Evolutionary conservation across 257 asterid genomes (phyloP), one percentile per base, ranked within the genome.

Genomic region (Ehretia macrophylla): DNA sequence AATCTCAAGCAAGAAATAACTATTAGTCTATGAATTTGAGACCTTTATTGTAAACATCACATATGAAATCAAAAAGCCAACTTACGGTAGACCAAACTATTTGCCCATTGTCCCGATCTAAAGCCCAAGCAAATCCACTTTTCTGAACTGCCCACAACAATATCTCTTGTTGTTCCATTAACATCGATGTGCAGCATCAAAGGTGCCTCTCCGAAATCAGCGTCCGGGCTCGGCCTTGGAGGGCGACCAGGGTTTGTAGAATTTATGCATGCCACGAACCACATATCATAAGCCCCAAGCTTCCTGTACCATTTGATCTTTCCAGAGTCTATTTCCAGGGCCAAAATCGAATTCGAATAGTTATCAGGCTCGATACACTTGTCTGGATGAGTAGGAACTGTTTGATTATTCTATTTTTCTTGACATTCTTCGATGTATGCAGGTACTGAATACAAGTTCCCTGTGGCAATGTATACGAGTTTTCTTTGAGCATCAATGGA

Each of bases 271-370:
- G 71, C 75, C 0, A 47, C 0, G 38, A 68, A 58, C 72, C 64
- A 76, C 38, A 79, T 72, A 46, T 79, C 82, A 38, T 73, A 79
- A 4, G 82, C 85, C 35, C 82, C 82, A 8, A 76, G 80, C 63
- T 70, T 78, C 46, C 47, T 64, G 22, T 1, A 66, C 85, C 85
- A 76, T 45, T 38, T 64, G 68, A 79, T 76, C 52, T 49, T 14
- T 0, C 80, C 80, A 0, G 72, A 59, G 53, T 20, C 44, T 64
- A 76, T 20, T 22, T 76, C 76, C 17, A 79, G 60, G 9, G 80
- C 82, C 11, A 79, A 27, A 9, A 76, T 64, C 0, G 82, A 79
- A 50, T 79, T 63, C 10, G 56, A 73, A 20, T 79, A 78, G 48
- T 56, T 62, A 1, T 65, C 70, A 5, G 80, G 70, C 14, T 22